Percentiles rank a stretch among this genome's conserved stretches.
These are phyloP conservation scores for Ophiostoma perfectum DNA, from an alignment of 2,329 filamentous ascomycete species.

Conservation along the genomic window DNA sequence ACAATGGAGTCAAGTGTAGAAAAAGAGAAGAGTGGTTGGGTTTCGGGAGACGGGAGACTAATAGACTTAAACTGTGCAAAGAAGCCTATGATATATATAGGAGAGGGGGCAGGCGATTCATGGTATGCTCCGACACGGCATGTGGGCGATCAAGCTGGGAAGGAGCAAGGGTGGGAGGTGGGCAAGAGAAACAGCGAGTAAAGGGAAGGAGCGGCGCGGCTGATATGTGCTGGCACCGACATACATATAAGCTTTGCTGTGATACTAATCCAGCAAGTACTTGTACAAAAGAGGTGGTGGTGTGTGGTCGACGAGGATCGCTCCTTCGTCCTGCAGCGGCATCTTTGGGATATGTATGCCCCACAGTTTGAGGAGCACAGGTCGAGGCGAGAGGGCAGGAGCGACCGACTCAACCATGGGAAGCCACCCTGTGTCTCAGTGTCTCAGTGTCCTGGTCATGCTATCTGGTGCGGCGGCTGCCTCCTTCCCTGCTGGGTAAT, in stretches of 20 bases:
- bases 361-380: background rate
- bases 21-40: background rate
- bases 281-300: background rate
- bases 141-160: background rate
- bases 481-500: background rate
- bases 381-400: background rate
- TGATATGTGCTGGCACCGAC: background rate
- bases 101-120: background rate
- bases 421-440: background rate
- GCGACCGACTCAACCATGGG: background rate
- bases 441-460: background rate
- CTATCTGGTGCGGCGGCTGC: background rate
- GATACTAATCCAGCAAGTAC: background rate
- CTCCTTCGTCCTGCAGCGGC: background rate
- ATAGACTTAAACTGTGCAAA: background rate
- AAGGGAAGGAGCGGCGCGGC: background rate
- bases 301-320: constrained; percentile 1
- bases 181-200: background rate
- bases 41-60: background rate
- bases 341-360: constrained; percentile 1
- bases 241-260: background rate
- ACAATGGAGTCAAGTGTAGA: constrained; percentile 3
- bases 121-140: background rate
- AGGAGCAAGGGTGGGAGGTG: background rate
- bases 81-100: background rate